Evolutionary conservation across 176 grass and related monocot genomes (phyloP).

Genomic region (Metroxylon sagu): DNA sequence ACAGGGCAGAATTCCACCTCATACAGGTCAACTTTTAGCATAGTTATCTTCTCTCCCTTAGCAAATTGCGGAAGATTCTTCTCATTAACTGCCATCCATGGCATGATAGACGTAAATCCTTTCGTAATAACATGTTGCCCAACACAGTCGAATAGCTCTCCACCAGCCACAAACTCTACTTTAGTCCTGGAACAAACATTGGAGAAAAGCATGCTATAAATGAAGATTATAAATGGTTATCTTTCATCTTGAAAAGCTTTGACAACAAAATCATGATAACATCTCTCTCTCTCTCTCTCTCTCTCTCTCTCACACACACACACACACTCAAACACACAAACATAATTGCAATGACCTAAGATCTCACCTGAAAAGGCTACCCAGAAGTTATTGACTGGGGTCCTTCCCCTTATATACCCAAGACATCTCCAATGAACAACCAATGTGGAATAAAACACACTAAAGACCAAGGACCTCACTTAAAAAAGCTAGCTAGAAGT

Average conservation of each 20-base stretch:
- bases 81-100: constrained; percentile 80
- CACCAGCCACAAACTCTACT: constrained; percentile 71
- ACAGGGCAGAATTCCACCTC: constrained; percentile 39
- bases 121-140: constrained; percentile 58
- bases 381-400: too few species aligned
- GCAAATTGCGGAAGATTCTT: constrained; percentile 66
- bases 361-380: too few species aligned
- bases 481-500: too few species aligned
- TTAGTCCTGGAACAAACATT: constrained; percentile 42
- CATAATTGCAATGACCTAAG: too few species aligned
- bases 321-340: too few species aligned
- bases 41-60: constrained; percentile 48
- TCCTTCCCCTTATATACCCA: too few species aligned
- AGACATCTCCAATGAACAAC: too few species aligned
- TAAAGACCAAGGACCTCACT: too few species aligned
- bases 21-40: constrained; percentile 76
- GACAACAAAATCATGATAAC: too few species aligned
- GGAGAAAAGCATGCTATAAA: not conserved
- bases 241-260: not conserved
- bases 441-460: too few species aligned
- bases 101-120: constrained; percentile 99
- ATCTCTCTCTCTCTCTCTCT: too few species aligned
- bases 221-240: not conserved
- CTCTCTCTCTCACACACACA: too few species aligned
- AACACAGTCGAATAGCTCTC: constrained; percentile 69